Base-by-base conservation (phyloP, 2,329 filamentous ascomycete genomes). In the Xylaria sp. region DNA sequence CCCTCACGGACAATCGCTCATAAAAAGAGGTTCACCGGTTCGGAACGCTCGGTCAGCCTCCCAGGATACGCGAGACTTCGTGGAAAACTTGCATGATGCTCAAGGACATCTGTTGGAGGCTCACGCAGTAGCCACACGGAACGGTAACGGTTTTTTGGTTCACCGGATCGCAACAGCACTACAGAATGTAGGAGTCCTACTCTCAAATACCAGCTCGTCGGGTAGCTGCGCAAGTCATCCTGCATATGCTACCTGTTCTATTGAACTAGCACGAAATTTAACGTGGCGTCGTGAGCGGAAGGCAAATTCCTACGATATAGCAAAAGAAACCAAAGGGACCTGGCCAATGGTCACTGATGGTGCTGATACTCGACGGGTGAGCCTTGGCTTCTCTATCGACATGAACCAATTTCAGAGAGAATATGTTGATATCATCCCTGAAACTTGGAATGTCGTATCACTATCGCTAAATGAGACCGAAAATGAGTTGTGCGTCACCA, bases 401-500 rank as follows among this genome's bases (percentile, higher is more conserved):
- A 85, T 89, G 73, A 79, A 83, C 49, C 83, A 84, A 29, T 96
- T 97, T 74, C 92, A 95, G 76, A 85, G 86, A 69, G 87, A 94
- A 51, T 97, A 94, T 73, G 85, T 97, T 57, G 92, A 97, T 74
- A 91, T 95, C 56, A 89, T 99, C 5, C 96, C 96, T 0, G 81
- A 84, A 44, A 84, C 86, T 6, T 99, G 96, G 96, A 93, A 89
- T 53, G 91, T 94, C 1, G 83, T 99, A 10, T 98, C 94, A 0
- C 82, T 99, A 50, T 92, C 92, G 0, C 80, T 99, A 17, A 96
- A 92, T 74, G 92, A 97, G 60, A 90, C 90, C 71, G 87, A 86
- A 44, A 91, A 93, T 61, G 96, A 98, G 75, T 86, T 99, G 4
- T 94, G 92, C 72, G 90, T 98, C 69, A 94, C 93, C n/a, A 93